These are phyloP conservation scores for Penicillium waksmanii DNA, from an alignment of 495 filamentous ascomycete species.

Conservation along the genomic window DNA sequence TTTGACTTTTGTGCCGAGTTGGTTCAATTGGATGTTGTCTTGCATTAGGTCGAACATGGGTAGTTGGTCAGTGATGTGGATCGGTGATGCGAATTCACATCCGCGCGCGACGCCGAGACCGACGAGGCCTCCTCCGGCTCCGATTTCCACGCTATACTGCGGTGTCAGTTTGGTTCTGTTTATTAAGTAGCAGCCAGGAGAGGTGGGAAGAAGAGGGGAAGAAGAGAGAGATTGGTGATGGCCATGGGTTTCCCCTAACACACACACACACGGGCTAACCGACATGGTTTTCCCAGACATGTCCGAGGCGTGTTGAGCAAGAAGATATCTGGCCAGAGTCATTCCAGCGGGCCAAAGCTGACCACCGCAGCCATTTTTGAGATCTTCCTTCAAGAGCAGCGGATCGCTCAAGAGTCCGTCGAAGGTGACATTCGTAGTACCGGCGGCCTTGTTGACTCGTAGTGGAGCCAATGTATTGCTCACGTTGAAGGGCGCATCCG, in stretches of 20 bases:
- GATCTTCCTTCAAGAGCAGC: conserved; percentile 79
- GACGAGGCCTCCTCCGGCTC: conserved; percentile 88
- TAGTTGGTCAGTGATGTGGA: conserved; percentile 83
- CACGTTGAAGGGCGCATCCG: conserved; percentile 43
- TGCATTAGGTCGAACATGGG: conserved; percentile 83
- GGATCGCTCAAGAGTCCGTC: conserved; percentile 70
- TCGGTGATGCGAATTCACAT: conserved; percentile 40
- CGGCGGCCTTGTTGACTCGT: conserved; percentile 64
- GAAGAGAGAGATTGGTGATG: not conserved
- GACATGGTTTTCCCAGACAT: conserved; percentile 74
- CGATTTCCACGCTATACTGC: conserved; percentile 76
- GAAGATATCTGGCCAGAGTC: conserved; percentile 81
- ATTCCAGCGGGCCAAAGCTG: conserved; percentile 93
- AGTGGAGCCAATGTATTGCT: conserved; percentile 71
- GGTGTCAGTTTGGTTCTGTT: not conserved
- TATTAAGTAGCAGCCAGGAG: conserved; percentile 11
- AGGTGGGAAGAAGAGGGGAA: conserved; percentile 10
- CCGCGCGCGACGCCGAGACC: conserved; percentile 53
- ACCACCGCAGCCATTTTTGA: conserved; percentile 85
- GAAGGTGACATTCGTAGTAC: conserved; percentile 67
- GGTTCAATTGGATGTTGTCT: conserved; percentile 80
- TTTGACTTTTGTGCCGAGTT: conserved; percentile 60
- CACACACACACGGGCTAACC: conserved; percentile 36
- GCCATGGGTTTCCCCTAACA: not conserved
- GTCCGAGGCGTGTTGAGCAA: conserved; percentile 64